phyloP scores from a whole-genome alignment of 371 early-diverging fungal species.

The Rhizopus arrhizus region DNA sequence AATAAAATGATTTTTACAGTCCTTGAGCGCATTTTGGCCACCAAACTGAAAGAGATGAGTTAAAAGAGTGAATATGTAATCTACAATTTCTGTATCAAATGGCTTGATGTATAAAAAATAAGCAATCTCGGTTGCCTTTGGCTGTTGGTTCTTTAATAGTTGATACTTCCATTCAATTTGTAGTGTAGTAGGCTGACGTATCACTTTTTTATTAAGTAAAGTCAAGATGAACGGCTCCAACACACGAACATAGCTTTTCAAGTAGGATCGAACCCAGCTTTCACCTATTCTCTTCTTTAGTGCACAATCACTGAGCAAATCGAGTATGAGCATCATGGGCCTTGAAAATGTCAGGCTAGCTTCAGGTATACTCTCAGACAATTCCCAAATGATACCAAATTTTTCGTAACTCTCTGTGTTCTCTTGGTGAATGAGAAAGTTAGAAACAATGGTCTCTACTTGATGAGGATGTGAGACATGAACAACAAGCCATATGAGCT shows the following conservation, averaged over 20 bases:
- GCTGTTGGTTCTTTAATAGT: conserved; percentile 17
- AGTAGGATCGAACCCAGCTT: conserved; percentile 70
- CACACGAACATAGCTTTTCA: conserved; percentile 62
- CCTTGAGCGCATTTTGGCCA: conserved; percentile 58
- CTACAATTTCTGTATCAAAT: conserved; percentile 69
- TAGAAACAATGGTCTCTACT: conserved; percentile 65
- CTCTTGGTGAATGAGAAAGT: conserved; percentile 48
- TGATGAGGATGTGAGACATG: conserved; percentile 53
- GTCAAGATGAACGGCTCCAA: conserved; percentile 66
- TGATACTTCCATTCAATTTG: conserved; percentile 51
- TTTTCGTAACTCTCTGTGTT: conserved; percentile 53
- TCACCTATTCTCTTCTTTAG: conserved; percentile 68
- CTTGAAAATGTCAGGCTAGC: conserved; percentile 60
- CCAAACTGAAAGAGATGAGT: conserved; percentile 59
- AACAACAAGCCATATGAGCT: conserved; percentile 69
- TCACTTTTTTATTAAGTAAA: conserved; percentile 59
- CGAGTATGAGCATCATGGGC: conserved; percentile 75
- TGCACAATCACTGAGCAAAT: conserved; percentile 62
- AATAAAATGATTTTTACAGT: conserved; percentile 41
- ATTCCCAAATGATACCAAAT: conserved; percentile 76
- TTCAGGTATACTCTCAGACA: conserved; percentile 54
- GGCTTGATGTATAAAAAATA: conserved; percentile 58
- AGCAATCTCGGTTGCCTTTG: conserved; percentile 27
- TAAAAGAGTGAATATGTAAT: conserved; percentile 67
- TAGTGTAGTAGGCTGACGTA: conserved; percentile 37